These are phyloP conservation scores for Lojkania enalia DNA, from an alignment of 2,329 filamentous ascomycete genomes.

Conservation along the genomic window DNA sequence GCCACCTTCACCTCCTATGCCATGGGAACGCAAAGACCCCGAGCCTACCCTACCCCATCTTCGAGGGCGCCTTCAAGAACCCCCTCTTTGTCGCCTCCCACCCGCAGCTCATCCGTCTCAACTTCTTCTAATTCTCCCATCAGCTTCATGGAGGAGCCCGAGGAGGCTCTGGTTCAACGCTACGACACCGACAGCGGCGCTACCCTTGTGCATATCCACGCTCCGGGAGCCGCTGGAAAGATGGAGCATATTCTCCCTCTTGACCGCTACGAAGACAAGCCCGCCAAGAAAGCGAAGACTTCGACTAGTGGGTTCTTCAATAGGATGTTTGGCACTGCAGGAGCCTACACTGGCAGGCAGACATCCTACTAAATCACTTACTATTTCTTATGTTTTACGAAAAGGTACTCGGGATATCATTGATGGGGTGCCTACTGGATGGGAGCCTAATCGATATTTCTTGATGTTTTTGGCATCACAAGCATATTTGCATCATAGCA, in stretches of 20 bases:
- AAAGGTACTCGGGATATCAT: conserved; percentile 18
- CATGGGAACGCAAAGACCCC: conserved; percentile 25
- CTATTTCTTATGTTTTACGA: conserved; percentile 28
- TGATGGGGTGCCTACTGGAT: conserved; percentile 28
- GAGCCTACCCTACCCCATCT: conserved; percentile 33
- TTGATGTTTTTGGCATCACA: conserved; percentile 10
- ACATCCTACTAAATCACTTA: conserved; percentile 36
- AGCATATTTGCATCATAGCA: conserved; percentile 20
- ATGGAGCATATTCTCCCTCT: conserved; percentile 41
- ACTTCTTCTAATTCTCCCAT: conserved; percentile 38
- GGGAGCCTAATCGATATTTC: conserved; percentile 14
- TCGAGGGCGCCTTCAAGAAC: conserved; percentile 50
- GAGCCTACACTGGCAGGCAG: conserved; percentile 32
- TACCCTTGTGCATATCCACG: conserved; percentile 50
- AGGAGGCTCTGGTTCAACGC: conserved; percentile 41
- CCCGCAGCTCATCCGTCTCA: conserved; percentile 44
- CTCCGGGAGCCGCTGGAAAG: conserved; percentile 34
- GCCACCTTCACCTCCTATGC: conserved; percentile 41
- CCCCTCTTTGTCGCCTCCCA: conserved; percentile 54
- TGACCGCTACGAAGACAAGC: conserved; percentile 41
- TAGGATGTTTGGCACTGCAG: conserved; percentile 38
- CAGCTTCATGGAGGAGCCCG: conserved; percentile 39
- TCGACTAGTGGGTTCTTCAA: conserved; percentile 43
- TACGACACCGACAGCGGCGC: conserved; percentile 49
- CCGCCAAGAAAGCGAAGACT: conserved; percentile 46